phyloP scores from a whole-genome alignment of 129 eudicot genomes.

The Flaveria robusta region DNA sequence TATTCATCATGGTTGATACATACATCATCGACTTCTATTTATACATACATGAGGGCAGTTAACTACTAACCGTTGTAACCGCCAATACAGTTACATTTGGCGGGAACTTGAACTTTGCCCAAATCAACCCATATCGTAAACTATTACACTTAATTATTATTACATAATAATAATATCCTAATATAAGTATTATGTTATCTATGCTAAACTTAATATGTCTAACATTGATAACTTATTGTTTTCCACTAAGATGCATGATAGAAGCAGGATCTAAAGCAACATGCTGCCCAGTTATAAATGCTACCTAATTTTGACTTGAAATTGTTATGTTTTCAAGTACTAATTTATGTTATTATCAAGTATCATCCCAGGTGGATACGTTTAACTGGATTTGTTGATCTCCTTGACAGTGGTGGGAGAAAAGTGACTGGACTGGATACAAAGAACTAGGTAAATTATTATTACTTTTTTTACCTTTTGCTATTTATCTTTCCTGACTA shows the following conservation, averaged over 20 bases:
- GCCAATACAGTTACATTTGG: too few relatives aligned
- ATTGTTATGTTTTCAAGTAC: slow-evolving; percentile 1
- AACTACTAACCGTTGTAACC: too few relatives aligned
- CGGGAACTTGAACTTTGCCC: too few relatives aligned
- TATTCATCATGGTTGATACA: too few relatives aligned
- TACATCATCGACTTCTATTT: too few relatives aligned
- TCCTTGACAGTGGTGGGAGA: slow-evolving; percentile 99
- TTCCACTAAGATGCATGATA: slow-evolving; percentile 6
- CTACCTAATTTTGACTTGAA: not conserved
- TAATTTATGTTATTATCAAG: slow-evolving; percentile 44
- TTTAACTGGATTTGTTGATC: slow-evolving; percentile 89
- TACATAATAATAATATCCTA: too few relatives aligned
- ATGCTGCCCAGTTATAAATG: not conserved
- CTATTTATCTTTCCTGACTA: slow-evolving; percentile 58
- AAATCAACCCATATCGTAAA: too few relatives aligned
- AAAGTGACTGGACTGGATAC: slow-evolving; percentile 98
- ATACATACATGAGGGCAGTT: too few relatives aligned
- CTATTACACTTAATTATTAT: too few relatives aligned
- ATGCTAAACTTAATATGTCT: too few relatives aligned
- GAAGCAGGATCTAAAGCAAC: slow-evolving; percentile 7
- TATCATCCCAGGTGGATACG: slow-evolving; percentile 84
- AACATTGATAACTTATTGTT: not conserved
- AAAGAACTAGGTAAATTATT: slow-evolving; percentile 99
- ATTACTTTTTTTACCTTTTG: not conserved
- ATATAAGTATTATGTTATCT: too few relatives aligned